Evolutionary conservation across 1,139 yeast genomes (phyloP).

Genomic region (Pichia sp.): DNA sequence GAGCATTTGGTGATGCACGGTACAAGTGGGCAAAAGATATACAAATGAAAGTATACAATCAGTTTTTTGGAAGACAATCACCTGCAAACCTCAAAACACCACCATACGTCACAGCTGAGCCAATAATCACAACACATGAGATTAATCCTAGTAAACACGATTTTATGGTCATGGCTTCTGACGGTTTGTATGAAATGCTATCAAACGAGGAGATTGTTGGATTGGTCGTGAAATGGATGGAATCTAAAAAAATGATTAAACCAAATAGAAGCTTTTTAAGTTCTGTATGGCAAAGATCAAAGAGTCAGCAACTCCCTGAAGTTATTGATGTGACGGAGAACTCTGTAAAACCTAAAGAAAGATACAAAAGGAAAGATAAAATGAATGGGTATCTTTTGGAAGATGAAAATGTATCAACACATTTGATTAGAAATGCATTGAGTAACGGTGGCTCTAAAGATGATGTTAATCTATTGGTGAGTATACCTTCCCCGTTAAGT

Average conservation of each 20-base stretch:
- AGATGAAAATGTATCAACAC: constrained; percentile 88
- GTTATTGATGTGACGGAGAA: constrained; percentile 57
- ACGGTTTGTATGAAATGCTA: constrained; percentile 87
- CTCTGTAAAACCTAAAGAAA: constrained; percentile 48
- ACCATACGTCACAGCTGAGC: constrained; percentile 96
- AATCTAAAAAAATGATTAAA: constrained; percentile 57
- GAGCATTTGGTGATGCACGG: constrained; percentile 97
- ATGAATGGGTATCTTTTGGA: constrained; percentile 49
- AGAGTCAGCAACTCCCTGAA: constrained; percentile 51
- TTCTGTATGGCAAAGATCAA: constrained; percentile 36
- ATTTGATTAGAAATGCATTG: constrained; percentile 84
- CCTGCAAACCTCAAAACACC: constrained; percentile 81
- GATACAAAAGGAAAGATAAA: constrained; percentile 40
- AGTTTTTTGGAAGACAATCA: constrained; percentile 75
- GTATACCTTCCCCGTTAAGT: constrained; percentile 90
- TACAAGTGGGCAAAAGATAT: constrained; percentile 75
- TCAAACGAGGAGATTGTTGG: constrained; percentile 91
- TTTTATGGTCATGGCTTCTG: constrained; percentile 88
- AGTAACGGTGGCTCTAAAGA: constrained; percentile 84
- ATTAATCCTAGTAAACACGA: constrained; percentile 68
- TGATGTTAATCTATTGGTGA: constrained; percentile 78
- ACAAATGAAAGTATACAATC: constrained; percentile 66
- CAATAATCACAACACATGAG: constrained; percentile 79
- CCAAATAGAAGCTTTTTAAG: constrained; percentile 34
- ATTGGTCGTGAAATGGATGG: constrained; percentile 91